Conservation (phyloP, 2,329 filamentous ascomycete species). For the Pseudocercospora fijiensis region DNA sequence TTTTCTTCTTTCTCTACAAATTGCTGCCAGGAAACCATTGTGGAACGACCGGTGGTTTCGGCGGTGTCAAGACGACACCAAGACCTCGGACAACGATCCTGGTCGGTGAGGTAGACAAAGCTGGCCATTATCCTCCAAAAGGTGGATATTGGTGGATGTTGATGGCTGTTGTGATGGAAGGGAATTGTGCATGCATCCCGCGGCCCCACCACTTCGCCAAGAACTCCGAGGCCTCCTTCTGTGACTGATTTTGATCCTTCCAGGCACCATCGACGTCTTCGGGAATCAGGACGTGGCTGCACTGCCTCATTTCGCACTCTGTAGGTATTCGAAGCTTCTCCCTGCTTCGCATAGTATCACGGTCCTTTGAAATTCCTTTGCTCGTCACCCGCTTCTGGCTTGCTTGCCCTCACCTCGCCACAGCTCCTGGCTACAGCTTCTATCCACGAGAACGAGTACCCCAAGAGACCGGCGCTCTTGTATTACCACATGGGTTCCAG, state of each 20-base stretch:
- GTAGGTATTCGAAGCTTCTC: neutral
- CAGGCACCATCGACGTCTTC: neutral
- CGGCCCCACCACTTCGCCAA: neutral
- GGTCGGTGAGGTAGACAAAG: no score
- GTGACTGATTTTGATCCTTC: conserved; percentile 1
- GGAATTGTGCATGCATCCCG: no score
- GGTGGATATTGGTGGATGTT: no score
- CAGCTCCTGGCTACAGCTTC: neutral
- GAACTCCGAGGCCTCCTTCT: neutral
- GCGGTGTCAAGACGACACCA: no score
- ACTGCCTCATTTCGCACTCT: neutral
- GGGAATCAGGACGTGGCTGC: neutral
- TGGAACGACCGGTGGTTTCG: no score
- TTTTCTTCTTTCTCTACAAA: no score
- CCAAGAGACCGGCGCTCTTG: no score
- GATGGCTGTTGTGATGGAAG: no score
- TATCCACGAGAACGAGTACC: neutral
- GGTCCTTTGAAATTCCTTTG: neutral
- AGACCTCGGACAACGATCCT: no score
- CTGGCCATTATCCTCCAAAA: no score
- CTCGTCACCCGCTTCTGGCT: neutral
- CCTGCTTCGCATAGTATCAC: neutral
- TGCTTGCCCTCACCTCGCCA: neutral
- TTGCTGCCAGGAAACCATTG: no score
- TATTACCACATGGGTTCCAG: neutral